Evolutionary conservation across 2,329 filamentous ascomycete species (phyloP), one percentile per base, ranked within the genome.

Genomic region (Aphanocladium album): DNA sequence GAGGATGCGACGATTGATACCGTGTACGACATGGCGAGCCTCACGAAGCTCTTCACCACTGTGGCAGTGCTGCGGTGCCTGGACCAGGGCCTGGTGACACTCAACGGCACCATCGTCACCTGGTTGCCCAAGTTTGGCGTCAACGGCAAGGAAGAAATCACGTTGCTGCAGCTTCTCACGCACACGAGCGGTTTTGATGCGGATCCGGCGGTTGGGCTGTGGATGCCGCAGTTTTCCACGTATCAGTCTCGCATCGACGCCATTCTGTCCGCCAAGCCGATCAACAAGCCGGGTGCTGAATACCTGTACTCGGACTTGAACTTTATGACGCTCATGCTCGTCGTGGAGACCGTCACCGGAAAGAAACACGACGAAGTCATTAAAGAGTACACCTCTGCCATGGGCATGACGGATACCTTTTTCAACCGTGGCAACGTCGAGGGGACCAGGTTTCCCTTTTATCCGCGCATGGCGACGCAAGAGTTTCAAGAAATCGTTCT

Each of bases 1-100:
- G 68, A 71, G 57, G 64, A 67, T 16, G 64, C 72, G 9, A 68
- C 66, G 0, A 35, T 69, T 4, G 70, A 74, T 56, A 74, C 72
- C 2, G 69, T 76, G n/a, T 75, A 75, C 63, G 73, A 75, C 62
- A 68, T 74, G 69, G 73, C 73, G 41, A 75, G 73, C 60, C 62
- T 75, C 33, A 72, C 73, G 7, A 76, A 75, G 64, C 60, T 75
- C 27, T 74, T 73, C 56, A 74, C 73, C n/a, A 67, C 71, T 0
- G 66, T 74, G 4, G 71, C 72, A 0, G 69, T 65, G 8, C 65
- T 75, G 45, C 67, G 71, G 3, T 62, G 68, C 41, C 60, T 74
- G 7, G 73, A 75, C 55, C 59, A 62, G 3, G 67, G 62, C 11
- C 64, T 60, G 1, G 61, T 73, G 27, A 58, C 27, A 2, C 63